These are phyloP conservation scores for Blastomyces silverae DNA, from an alignment of 2,329 filamentous ascomycete species.

Conservation along the genomic window DNA sequence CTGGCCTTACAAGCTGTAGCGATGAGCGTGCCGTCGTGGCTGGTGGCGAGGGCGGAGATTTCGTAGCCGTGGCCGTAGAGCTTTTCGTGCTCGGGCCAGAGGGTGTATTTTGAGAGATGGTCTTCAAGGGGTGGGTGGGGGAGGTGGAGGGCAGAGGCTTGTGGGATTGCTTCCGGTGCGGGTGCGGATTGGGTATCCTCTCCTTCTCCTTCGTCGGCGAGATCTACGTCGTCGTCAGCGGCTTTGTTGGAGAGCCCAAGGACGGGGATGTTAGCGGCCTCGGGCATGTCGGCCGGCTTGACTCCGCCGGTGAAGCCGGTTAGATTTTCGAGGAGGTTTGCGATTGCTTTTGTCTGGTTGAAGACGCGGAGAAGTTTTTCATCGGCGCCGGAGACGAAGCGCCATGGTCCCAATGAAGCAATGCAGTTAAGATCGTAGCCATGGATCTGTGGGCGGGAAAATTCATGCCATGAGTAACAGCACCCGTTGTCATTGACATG, in stretches of 20 bases:
- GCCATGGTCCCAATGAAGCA: constrained; percentile 61
- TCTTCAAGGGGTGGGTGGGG: constrained; percentile 81
- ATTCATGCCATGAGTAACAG: constrained; percentile 76
- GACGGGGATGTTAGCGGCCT: constrained; percentile 67
- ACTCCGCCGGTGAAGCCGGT: constrained; percentile 50
- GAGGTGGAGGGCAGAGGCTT: constrained; percentile 53
- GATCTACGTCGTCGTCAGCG: constrained; percentile 51
- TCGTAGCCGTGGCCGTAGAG: constrained; percentile 97
- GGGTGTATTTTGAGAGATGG: constrained; percentile 76
- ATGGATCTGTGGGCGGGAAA: constrained; percentile 92
- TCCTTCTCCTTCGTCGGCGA: constrained; percentile 46
- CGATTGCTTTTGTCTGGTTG: constrained; percentile 76
- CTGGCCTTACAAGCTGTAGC: constrained; percentile 92
- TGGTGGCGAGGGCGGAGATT: constrained; percentile 77
- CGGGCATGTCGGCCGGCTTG: constrained; percentile 7
- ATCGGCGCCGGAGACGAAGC: constrained; percentile 90
- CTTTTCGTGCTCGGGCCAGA: constrained; percentile 96
- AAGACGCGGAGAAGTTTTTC: constrained; percentile 98
- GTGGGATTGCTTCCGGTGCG: constrained; percentile 18
- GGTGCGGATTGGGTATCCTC: constrained; percentile 42
- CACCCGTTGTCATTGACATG: constrained; percentile 29
- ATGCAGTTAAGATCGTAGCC: constrained; percentile 97
- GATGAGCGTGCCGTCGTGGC: constrained; percentile 65
- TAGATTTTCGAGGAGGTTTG: constrained; percentile 62
- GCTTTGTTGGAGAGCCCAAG: constrained; percentile 95